Conservation (phyloP, 2,329 filamentous ascomycete species). For the Paraconiothyrium brasiliense region DNA sequence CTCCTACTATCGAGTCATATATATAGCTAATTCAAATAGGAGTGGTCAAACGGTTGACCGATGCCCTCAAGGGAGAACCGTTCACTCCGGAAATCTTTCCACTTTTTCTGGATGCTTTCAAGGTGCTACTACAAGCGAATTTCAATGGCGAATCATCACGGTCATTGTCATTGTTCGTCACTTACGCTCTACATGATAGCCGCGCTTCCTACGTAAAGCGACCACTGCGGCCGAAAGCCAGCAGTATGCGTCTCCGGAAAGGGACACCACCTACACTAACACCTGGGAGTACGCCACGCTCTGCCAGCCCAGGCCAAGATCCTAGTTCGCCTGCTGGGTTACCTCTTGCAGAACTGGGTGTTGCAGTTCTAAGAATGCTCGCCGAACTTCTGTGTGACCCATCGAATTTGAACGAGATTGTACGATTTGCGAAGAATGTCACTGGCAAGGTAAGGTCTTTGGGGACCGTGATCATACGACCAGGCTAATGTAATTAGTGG, state of each 20-base stretch:
- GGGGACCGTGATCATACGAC: constrained; percentile 27
- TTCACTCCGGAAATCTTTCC: constrained; percentile 76
- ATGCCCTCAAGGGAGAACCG: constrained; percentile 86
- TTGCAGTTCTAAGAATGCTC: constrained; percentile 80
- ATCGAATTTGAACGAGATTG: constrained; percentile 73
- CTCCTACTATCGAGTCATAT: not conserved
- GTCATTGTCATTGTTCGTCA: constrained; percentile 89
- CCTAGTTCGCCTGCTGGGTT: constrained; percentile 38
- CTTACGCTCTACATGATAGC: constrained; percentile 82
- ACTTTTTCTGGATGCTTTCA: constrained; percentile 81
- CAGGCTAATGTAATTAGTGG: constrained; percentile 68
- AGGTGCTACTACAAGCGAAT: constrained; percentile 80
- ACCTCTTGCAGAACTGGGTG: constrained; percentile 75
- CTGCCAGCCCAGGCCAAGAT: constrained; percentile 41
- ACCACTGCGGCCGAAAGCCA: constrained; percentile 46
- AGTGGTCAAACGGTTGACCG: constrained; percentile 87
- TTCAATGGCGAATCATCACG: constrained; percentile 86
- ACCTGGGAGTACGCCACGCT: constrained; percentile 41
- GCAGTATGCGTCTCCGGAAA: constrained; percentile 41
- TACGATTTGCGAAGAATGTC: constrained; percentile 91
- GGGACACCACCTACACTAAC: constrained; percentile 38
- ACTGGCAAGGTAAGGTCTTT: constrained; percentile 80
- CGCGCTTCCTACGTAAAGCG: constrained; percentile 53
- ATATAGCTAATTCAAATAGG: constrained; percentile 61
- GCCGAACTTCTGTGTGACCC: constrained; percentile 79